Evolutionary conservation across 2,329 filamentous ascomycete genomes (phyloP).

Genomic region (Lasiodiplodia sp.): DNA sequence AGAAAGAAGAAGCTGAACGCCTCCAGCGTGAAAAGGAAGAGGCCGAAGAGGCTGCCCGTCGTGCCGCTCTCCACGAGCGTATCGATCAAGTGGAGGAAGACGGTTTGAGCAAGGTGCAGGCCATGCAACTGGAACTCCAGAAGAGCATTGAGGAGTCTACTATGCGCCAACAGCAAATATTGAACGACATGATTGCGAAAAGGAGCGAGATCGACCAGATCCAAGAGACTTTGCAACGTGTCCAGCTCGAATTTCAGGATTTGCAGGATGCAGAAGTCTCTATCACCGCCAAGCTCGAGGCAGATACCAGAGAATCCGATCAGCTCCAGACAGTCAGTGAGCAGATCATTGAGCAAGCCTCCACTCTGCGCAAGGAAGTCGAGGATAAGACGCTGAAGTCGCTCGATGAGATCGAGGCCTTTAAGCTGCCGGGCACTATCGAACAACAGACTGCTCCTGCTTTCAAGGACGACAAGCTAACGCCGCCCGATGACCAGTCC

Average conservation of each 20-base stretch:
- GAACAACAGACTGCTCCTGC: not conserved
- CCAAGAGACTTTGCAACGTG: not conserved
- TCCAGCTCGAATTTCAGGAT: not conserved
- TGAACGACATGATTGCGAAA: not conserved
- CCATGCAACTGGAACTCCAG: not conserved
- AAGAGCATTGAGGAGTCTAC: not conserved
- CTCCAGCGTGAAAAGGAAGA: not conserved
- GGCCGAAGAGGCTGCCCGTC: slow-evolving; percentile 4
- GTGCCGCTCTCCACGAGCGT: not conserved
- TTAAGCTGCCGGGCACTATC: not conserved
- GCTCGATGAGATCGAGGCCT: not conserved
- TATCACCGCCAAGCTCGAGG: not conserved
- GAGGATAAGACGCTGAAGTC: not conserved
- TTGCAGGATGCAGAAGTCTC: not conserved
- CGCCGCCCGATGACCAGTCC: not conserved
- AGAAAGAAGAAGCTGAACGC: not conserved
- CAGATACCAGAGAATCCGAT: not conserved
- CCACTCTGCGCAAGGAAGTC: slow-evolving; percentile 11
- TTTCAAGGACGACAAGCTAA: not conserved
- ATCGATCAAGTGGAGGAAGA: slow-evolving; percentile 7
- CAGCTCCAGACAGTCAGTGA: slow-evolving; percentile 14
- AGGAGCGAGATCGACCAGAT: not conserved
- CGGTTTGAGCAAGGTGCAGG: not conserved
- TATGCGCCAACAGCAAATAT: not conserved
- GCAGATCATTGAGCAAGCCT: slow-evolving; percentile 8